phyloP scores from a whole-genome alignment of 805 yeast species.

The Yarrowia deformans region DNA sequence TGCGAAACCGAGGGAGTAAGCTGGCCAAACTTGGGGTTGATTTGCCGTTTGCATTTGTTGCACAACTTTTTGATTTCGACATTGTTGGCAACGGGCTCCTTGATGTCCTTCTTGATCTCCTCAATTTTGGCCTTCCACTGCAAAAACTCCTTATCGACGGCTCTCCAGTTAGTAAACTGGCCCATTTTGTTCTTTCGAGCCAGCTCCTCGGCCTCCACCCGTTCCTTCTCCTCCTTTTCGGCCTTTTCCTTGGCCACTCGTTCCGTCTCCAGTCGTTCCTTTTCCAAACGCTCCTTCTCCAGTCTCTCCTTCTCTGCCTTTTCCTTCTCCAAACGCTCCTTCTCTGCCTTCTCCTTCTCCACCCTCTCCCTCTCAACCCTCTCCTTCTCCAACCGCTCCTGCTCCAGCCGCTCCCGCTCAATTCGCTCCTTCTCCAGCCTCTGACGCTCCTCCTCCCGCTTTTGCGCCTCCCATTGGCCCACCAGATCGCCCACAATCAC shows the following conservation, averaged over 20 bases:
- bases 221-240: constrained; percentile 44
- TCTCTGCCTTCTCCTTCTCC: constrained; percentile 38
- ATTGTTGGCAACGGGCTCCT: constrained; percentile 57
- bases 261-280: constrained; percentile 41
- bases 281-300: constrained; percentile 37
- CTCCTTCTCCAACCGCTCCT: constrained; percentile 41
- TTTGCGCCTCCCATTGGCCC: constrained; percentile 42
- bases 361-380: constrained; percentile 27
- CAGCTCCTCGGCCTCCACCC: constrained; percentile 43
- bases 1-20: constrained; percentile 75
- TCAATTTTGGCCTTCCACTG: constrained; percentile 48
- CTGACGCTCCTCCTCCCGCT: constrained; percentile 40
- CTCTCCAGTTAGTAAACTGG: constrained; percentile 45
- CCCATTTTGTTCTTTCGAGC: constrained; percentile 44
- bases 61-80: constrained; percentile 24
- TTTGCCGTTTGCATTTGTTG: constrained; percentile 66
- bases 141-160: constrained; percentile 46
- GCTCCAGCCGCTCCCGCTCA: constrained; percentile 40
- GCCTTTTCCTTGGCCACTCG: constrained; percentile 45
- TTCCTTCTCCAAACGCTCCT: constrained; percentile 4
- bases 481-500: constrained; percentile 29
- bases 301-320: constrained; percentile 35
- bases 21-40: constrained; percentile 92
- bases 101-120: constrained; percentile 67
- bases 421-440: constrained; percentile 1